phyloP scores from a whole-genome alignment of 2,329 filamentous ascomycete genomes.

The Cytospora paraplurivora region DNA sequence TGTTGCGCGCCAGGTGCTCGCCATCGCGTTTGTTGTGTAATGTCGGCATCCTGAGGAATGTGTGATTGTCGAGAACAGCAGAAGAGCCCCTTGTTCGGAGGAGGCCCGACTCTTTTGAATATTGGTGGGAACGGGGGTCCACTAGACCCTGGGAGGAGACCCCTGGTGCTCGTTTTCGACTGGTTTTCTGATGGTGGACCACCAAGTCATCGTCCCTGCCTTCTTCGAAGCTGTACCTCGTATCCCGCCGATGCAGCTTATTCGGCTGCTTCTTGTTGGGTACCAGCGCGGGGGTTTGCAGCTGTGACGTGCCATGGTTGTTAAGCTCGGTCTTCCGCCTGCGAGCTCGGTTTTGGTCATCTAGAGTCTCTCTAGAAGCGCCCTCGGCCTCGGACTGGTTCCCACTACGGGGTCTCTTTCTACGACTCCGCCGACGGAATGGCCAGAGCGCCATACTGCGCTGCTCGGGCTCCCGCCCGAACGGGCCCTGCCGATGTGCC shows the following conservation, averaged over 20 bases:
- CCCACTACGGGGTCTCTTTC: constrained; percentile 57
- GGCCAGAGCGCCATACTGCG: constrained; percentile 76
- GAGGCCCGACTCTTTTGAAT: constrained; percentile 22
- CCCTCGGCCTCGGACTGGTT: constrained; percentile 57
- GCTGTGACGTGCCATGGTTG: constrained; percentile 21
- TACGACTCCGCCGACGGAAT: constrained; percentile 74
- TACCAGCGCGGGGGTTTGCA: constrained; percentile 30
- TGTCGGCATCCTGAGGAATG: constrained; percentile 50
- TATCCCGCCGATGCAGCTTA: constrained; percentile 51
- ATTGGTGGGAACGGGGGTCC: constrained; percentile 28
- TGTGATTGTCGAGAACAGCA: constrained; percentile 32
- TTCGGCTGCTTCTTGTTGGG: constrained; percentile 49
- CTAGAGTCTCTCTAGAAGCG: constrained; percentile 29
- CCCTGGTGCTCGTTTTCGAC: constrained; percentile 33
- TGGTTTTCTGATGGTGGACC: constrained; percentile 38
- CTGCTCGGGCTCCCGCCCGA: constrained; percentile 22
- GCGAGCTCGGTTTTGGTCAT: constrained; percentile 35
- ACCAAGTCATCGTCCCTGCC: constrained; percentile 58
- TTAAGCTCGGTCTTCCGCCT: constrained; percentile 41
- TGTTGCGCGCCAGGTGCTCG: constrained; percentile 62
- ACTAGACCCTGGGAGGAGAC: constrained; percentile 25
- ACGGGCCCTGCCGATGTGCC: not conserved
- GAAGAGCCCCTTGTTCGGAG: constrained; percentile 17
- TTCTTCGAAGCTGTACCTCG: constrained; percentile 65
- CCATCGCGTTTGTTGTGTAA: constrained; percentile 63